Conservation (phyloP, 108 stramenopile species). For the Cyclotella distinguenda region DNA sequence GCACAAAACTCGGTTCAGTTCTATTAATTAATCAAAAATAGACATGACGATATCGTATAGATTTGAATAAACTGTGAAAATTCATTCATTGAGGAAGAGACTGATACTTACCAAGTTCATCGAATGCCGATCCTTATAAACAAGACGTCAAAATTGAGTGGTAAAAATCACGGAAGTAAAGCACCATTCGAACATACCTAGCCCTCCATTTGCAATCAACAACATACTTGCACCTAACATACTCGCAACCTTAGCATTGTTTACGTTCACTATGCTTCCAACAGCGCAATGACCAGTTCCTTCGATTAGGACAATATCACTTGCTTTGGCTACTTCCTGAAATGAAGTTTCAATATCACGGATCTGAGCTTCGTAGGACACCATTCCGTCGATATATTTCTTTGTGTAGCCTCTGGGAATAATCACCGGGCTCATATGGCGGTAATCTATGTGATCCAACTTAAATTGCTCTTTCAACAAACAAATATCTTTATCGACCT, state of each 20-base stretch:
- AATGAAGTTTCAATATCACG: slow-evolving; percentile 59
- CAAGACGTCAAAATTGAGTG: not conserved
- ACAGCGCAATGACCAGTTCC: slow-evolving; percentile 98
- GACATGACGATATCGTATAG: not conserved
- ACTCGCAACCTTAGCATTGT: slow-evolving; percentile 93
- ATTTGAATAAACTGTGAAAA: not conserved
- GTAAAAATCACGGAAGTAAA: not conserved
- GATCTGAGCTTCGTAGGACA: slow-evolving; percentile 67
- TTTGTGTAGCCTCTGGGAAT: slow-evolving; percentile 94
- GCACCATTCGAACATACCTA: too few species aligned
- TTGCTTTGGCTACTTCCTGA: slow-evolving; percentile 47
- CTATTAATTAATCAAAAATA: slow-evolving; percentile 9
- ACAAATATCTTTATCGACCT: slow-evolving; percentile 93
- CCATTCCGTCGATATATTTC: slow-evolving; percentile 85
- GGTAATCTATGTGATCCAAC: slow-evolving; percentile 84
- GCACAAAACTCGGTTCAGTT: slow-evolving; percentile 89
- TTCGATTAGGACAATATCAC: slow-evolving; percentile 82
- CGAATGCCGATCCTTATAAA: slow-evolving; percentile 77
- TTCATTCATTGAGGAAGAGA: not conserved
- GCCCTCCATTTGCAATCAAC: slow-evolving; percentile 90
- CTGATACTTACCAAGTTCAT: slow-evolving; percentile 71
- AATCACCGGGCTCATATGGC: slow-evolving; percentile 93
- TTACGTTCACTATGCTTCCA: slow-evolving; percentile 91
- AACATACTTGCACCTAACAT: slow-evolving; percentile 89
- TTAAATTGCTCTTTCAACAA: slow-evolving; percentile 88